Conservation (phyloP, 1,284 basidiomycete genomes). For the Leccinum angustisporum region DNA sequence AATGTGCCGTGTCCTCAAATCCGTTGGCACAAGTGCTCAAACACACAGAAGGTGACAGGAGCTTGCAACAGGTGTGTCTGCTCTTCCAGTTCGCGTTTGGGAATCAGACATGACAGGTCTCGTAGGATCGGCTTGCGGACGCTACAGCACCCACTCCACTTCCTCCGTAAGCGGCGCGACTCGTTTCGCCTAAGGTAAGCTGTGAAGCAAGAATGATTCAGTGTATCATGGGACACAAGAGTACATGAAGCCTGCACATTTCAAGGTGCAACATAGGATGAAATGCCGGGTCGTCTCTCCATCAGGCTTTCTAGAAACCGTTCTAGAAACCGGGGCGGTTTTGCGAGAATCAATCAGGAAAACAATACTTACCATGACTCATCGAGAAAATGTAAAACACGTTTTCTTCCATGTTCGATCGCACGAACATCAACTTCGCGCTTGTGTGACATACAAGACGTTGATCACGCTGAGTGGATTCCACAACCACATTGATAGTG, state of each 20-base stretch:
- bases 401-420: background rate
- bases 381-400: background rate
- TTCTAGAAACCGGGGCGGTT: no score
- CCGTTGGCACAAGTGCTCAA: conserved; percentile 90
- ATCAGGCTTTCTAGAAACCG: background rate
- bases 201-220: no score
- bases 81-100: background rate
- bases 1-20: conserved; percentile 85
- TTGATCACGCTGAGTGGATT: background rate
- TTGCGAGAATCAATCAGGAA: no score
- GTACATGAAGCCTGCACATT: background rate
- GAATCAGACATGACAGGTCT: conserved; percentile 1
- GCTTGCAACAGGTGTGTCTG: conserved; percentile 71
- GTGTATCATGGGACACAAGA: background rate
- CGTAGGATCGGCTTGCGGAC: conserved; percentile 63
- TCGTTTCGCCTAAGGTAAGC: background rate
- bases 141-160: no score
- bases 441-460: background rate
- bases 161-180: no score
- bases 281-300: no score
- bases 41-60: conserved; percentile 88
- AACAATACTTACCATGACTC: background rate
- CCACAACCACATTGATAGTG: background rate
- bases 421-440: background rate
- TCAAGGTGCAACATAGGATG: background rate